These are phyloP conservation scores for Trichophyton equinum DNA, from an alignment of 2,329 filamentous ascomycete species.

Conservation along the genomic window DNA sequence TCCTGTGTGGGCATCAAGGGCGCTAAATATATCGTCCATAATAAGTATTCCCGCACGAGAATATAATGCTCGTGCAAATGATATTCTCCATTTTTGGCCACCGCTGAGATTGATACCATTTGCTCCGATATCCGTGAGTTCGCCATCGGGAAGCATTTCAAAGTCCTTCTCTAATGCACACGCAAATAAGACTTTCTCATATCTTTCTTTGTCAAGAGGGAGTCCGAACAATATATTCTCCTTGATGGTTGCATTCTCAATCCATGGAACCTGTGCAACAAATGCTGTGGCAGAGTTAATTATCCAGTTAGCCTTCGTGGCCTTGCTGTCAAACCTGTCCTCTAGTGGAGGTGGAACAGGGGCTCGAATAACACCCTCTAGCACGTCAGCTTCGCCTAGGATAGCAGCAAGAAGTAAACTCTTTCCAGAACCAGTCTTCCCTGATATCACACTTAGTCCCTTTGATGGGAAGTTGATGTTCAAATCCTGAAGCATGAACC, in stretches of 20 bases:
- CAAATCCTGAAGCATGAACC: constrained; percentile 54
- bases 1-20: constrained; percentile 70
- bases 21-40: constrained; percentile 72
- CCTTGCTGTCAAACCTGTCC: constrained; percentile 50
- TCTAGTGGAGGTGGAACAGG: constrained; percentile 37
- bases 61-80: constrained; percentile 67
- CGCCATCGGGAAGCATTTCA: constrained; percentile 62
- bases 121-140: constrained; percentile 68
- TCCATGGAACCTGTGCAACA: constrained; percentile 71
- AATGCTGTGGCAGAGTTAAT: constrained; percentile 58
- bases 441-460: constrained; percentile 61
- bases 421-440: constrained; percentile 67
- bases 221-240: constrained; percentile 71
- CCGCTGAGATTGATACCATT: constrained; percentile 77
- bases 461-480: constrained; percentile 54
- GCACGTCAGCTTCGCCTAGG: constrained; percentile 60
- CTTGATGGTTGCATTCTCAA: constrained; percentile 66
- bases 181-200: constrained; percentile 55
- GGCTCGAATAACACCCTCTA: constrained; percentile 48
- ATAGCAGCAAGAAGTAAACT: constrained; percentile 61
- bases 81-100: constrained; percentile 72
- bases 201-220: constrained; percentile 56
- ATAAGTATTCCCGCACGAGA: constrained; percentile 64
- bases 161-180: constrained; percentile 67
- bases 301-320: constrained; percentile 53